These are phyloP conservation scores for Phytophthora foliorum DNA, from an alignment of 352 stramenopile species.

Conservation along the genomic window DNA sequence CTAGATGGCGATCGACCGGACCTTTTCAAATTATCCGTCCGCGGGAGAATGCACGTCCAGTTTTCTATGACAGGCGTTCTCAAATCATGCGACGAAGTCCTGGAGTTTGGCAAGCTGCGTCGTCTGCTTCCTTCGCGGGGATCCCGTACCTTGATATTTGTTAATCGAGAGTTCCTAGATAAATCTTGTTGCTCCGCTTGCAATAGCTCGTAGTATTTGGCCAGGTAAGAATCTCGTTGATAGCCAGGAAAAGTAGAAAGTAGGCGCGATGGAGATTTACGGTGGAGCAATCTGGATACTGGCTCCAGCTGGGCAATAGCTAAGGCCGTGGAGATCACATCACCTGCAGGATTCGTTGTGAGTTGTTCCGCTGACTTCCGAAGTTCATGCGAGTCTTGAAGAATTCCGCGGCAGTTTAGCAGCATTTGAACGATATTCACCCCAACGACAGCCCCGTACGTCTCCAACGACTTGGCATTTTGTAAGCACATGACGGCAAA, in stretches of 20 bases:
- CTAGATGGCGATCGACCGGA: background rate
- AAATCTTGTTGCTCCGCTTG: background rate
- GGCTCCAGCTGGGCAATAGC: constrained; percentile 6
- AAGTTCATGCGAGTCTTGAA: background rate
- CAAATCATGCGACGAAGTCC: background rate
- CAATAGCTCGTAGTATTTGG: background rate
- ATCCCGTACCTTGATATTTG: background rate
- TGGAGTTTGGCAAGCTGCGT: background rate
- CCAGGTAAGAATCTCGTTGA: constrained; percentile 4
- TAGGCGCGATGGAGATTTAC: constrained; percentile 4
- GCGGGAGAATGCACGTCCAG: background rate
- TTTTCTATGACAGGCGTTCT: background rate
- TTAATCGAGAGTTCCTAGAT: background rate
- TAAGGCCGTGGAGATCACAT: constrained; percentile 7
- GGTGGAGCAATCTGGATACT: constrained; percentile 20
- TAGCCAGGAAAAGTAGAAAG: constrained; percentile 35
- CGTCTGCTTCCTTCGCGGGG: background rate
- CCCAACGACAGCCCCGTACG: constrained; percentile 28
- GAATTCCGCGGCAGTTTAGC: constrained; percentile 28
- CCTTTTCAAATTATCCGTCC: background rate
- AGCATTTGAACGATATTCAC: constrained; percentile 40
- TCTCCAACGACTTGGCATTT: constrained; percentile 43
- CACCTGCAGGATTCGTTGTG: background rate
- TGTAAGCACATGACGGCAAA: constrained; percentile 53
- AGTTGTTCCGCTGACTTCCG: background rate